phyloP scores from a whole-genome alignment of 176 grass and related monocot species.

The Oropetium thomaeum region DNA sequence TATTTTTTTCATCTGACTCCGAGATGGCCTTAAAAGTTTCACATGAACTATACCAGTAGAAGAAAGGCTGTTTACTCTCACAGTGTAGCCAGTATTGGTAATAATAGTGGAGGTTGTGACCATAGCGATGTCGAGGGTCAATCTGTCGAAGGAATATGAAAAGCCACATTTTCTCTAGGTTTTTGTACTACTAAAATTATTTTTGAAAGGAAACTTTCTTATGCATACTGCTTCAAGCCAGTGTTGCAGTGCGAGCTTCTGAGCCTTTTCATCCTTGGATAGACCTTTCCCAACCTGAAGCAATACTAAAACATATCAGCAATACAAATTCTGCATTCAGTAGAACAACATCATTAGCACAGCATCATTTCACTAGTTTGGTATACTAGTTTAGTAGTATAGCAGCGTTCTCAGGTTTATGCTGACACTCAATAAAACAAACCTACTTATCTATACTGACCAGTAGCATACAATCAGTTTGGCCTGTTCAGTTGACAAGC shows the following conservation, averaged over 20 bases:
- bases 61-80: slow-evolving; percentile 88
- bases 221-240: slow-evolving; percentile 88
- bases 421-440: neutral
- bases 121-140: slow-evolving; percentile 88
- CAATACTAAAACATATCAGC: neutral
- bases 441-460: neutral
- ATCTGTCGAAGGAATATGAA: slow-evolving; percentile 53
- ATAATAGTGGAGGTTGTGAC: slow-evolving; percentile 94
- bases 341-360: neutral
- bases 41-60: slow-evolving; percentile 69
- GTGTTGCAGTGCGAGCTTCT: slow-evolving; percentile 91
- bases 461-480: slow-evolving; percentile 18
- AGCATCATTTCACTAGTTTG: neutral
- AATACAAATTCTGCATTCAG: slow-evolving; percentile 10
- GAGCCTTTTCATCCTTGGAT: slow-evolving; percentile 87
- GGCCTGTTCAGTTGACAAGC: neutral
- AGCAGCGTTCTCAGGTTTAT: neutral
- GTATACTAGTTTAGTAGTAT: neutral
- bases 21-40: slow-evolving; percentile 11
- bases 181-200: neutral
- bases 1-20: slow-evolving; percentile 30
- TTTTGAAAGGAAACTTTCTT: neutral
- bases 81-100: slow-evolving; percentile 77
- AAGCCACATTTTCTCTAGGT: neutral
- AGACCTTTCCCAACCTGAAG: slow-evolving; percentile 87